These are phyloP conservation scores for Pleurostoma richardsiae DNA, from an alignment of 2,329 filamentous ascomycete species.

Conservation along the genomic window DNA sequence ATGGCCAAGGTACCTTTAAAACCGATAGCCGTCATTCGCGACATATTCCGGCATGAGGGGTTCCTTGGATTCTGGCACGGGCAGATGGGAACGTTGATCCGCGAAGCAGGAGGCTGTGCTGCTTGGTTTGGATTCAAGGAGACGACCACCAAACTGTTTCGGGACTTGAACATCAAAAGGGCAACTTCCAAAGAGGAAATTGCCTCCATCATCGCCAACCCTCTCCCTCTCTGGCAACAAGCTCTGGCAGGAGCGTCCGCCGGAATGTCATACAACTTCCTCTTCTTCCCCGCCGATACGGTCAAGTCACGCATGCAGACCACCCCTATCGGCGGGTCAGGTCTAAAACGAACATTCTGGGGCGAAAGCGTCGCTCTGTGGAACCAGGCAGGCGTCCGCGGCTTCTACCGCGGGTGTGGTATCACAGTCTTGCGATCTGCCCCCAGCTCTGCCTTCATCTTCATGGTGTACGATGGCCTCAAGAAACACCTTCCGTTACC, in stretches of 20 bases:
- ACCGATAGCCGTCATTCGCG: slow-evolving; percentile 66
- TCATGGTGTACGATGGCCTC: slow-evolving; percentile 87
- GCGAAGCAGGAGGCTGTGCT: slow-evolving; percentile 87
- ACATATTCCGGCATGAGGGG: slow-evolving; percentile 79
- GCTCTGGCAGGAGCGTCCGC: slow-evolving; percentile 82
- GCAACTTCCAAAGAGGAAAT: slow-evolving; percentile 32
- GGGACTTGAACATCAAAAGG: slow-evolving; percentile 44
- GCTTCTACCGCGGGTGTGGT: slow-evolving; percentile 89
- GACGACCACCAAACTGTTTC: slow-evolving; percentile 68
- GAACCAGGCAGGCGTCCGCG: slow-evolving; percentile 73
- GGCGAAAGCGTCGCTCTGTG: slow-evolving; percentile 71
- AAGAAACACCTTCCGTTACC: slow-evolving; percentile 60
- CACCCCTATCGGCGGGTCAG: slow-evolving; percentile 56
- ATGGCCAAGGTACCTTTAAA: slow-evolving; percentile 44
- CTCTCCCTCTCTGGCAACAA: slow-evolving; percentile 79
- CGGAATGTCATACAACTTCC: slow-evolving; percentile 91
- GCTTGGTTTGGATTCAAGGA: slow-evolving; percentile 96
- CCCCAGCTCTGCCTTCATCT: slow-evolving; percentile 97
- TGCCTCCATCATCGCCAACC: slow-evolving; percentile 36
- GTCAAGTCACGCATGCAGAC: slow-evolving; percentile 98
- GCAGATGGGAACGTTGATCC: slow-evolving; percentile 86
- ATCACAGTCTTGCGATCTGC: slow-evolving; percentile 85
- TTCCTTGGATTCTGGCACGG: slow-evolving; percentile 90
- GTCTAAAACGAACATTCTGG: slow-evolving; percentile 62
- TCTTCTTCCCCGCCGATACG: slow-evolving; percentile 96